Evolutionary conservation across 768 basidiomycete genomes (phyloP).

Genomic region (Trichaptum fuscoviolaceum): DNA sequence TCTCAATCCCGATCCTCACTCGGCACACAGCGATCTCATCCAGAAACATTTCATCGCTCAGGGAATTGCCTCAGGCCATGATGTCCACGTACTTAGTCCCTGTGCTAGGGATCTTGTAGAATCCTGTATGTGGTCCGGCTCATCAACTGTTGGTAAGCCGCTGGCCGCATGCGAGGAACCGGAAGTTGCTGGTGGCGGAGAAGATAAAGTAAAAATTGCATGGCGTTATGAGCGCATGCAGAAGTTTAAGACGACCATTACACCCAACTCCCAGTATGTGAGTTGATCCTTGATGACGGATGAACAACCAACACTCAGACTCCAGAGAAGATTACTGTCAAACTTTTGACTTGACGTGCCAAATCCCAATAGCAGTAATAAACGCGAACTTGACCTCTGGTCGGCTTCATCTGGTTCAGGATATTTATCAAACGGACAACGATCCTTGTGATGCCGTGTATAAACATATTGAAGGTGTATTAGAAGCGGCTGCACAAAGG

Average conservation of each 20-base stretch:
- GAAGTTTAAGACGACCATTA: conserved; percentile 83
- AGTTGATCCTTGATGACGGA: conserved; percentile 16
- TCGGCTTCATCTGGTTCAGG: conserved; percentile 31
- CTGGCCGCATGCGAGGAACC: conserved; percentile 36
- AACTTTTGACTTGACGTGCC: conserved; percentile 66
- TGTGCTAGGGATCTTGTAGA: conserved; percentile 52
- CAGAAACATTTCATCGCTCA: conserved; percentile 89
- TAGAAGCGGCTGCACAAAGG: background rate
- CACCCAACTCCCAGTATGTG: conserved; percentile 43
- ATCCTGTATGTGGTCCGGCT: conserved; percentile 71
- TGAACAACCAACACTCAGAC: background rate
- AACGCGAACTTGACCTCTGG: conserved; percentile 36
- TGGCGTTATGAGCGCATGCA: conserved; percentile 97
- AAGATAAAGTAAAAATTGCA: conserved; percentile 81
- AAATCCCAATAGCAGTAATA: conserved; percentile 48
- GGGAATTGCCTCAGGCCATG: conserved; percentile 70
- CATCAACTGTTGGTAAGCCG: conserved; percentile 15
- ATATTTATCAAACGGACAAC: conserved; percentile 15
- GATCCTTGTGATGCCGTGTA: conserved; percentile 19
- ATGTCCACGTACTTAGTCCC: conserved; percentile 60
- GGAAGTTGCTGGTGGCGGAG: conserved; percentile 26
- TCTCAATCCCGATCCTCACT: conserved; percentile 81
- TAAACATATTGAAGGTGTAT: conserved; percentile 22
- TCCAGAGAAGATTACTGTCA: conserved; percentile 60
- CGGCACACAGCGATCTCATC: conserved; percentile 78